Base-by-base conservation (phyloP, 352 stramenopile species). In the Pythium periplocum region DNA sequence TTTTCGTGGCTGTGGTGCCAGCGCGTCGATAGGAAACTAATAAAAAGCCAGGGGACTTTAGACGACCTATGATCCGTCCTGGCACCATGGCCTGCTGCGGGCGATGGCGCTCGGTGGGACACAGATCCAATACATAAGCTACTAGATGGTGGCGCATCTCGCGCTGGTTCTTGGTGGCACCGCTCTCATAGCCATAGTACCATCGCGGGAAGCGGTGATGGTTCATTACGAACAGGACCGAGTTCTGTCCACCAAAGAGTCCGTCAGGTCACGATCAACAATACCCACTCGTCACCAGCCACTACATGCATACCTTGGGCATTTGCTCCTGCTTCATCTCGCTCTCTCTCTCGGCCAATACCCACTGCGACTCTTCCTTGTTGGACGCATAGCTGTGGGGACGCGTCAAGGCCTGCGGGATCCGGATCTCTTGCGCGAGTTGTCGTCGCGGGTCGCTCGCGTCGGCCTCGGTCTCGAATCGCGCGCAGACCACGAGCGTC, bases 161-260 rank as follows among this genome's bases (percentile, higher is more conserved):
- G 42, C 69, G 73, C 48, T 80, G 64, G 12, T 46, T 71, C 44
- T 71, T 62, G 6, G 67, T 83, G 30, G 71, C 53, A 43, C 68
- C 75, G 36, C 69, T 79, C 47, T 78, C 62, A 54, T 79, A 83
- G 43, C 58, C 70, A 57, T 83, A 83, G 40, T 72, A 63, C 73
- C 73, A 83, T 40, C 70, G 74, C 17, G 70, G 69, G 44, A 73
- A 79, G 17, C 62, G 68, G 33, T 77, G 62, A 34, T 83, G 78
- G 62, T 83, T 83, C 32, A 83, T 56, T 40, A 78, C 64, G 47
- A 59, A 83, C 36, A 78, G 17, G 1, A 69, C 34, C 6, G 57
- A 53, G 33, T 77, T 78, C 67, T 83, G 33, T 34, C 2, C 8
- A 39, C 3, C 45, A 6, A 50, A 26, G 17, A 26, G 17, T 26